Conservation (phyloP, 2,329 filamentous ascomycete genomes). For the Aspergillus amoenus region DNA sequence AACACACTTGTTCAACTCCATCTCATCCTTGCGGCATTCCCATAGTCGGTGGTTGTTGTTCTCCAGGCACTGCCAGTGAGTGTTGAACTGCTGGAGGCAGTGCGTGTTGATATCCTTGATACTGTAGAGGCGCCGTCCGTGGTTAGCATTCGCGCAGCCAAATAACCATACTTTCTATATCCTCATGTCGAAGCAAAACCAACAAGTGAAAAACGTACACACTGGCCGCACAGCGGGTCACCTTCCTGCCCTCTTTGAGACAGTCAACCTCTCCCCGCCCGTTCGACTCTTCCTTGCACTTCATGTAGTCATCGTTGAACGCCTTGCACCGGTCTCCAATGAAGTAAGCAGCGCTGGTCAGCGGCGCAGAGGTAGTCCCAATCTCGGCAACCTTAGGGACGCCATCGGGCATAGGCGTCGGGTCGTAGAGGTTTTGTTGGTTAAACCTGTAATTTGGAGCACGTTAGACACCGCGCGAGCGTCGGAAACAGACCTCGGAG, state of each 20-base stretch:
- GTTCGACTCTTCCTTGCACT: constrained; percentile 94
- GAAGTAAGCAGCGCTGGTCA: constrained; percentile 91
- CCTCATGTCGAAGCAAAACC: not conserved
- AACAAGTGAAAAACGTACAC: constrained; percentile 65
- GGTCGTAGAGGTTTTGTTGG: constrained; percentile 90
- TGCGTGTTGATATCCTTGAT: constrained; percentile 94
- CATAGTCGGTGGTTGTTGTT: constrained; percentile 97
- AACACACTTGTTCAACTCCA: constrained; percentile 91
- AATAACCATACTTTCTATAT: not conserved
- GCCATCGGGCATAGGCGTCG: constrained; percentile 85
- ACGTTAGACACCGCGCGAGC: not conserved
- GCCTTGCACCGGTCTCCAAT: constrained; percentile 92
- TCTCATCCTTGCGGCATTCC: constrained; percentile 87
- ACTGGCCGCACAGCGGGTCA: constrained; percentile 92
- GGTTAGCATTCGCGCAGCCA: not conserved
- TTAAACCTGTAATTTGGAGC: constrained; percentile 73
- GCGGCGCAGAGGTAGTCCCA: constrained; percentile 85
- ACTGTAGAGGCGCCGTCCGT: constrained; percentile 46
- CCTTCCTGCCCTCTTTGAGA: constrained; percentile 92
- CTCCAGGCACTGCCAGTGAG: constrained; percentile 94
- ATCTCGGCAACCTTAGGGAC: constrained; percentile 94
- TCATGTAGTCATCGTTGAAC: constrained; percentile 99
- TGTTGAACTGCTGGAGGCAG: constrained; percentile 86
- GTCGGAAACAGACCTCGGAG: not conserved
- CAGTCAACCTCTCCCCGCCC: constrained; percentile 92